phyloP scores from a whole-genome alignment of 768 basidiomycete species.

The Kwoniella sp. region DNA sequence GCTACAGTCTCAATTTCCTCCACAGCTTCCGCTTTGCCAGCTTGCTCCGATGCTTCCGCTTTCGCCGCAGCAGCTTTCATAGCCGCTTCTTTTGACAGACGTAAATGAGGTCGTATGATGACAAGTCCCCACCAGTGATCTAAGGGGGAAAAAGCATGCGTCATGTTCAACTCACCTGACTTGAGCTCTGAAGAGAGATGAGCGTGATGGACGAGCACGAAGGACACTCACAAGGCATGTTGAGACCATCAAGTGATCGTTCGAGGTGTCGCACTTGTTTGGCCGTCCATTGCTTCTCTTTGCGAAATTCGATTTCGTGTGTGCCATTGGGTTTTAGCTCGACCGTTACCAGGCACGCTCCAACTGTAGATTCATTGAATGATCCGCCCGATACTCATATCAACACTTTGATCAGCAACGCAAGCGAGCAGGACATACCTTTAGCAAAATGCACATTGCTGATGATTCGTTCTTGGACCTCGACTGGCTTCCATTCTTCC shows the following conservation, averaged over 20 bases:
- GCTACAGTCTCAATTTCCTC: not conserved
- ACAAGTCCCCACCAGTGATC: conserved; percentile 18
- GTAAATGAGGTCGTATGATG: conserved; percentile 14
- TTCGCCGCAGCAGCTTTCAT: conserved; percentile 4
- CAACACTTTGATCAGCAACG: not conserved
- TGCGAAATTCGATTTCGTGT: conserved; percentile 17
- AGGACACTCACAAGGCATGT: conserved; percentile 7
- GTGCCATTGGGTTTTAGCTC: conserved; percentile 18
- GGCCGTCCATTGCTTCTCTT: conserved; percentile 3
- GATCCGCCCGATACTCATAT: not conserved
- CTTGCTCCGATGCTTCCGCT: not conserved
- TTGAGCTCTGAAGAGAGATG: no score
- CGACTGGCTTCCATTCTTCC: conserved; percentile 9
- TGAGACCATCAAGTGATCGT: conserved; percentile 5
- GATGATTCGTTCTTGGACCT: conserved; percentile 13
- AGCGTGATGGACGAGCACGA: no score
- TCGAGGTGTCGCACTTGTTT: conserved; percentile 10
- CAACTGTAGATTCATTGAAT: not conserved
- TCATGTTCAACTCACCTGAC: no score
- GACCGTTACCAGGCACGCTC: conserved; percentile 7
- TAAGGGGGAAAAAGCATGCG: not conserved
- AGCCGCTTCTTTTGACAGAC: conserved; percentile 10
- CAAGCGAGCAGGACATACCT: not conserved
- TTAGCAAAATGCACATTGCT: conserved; percentile 1
- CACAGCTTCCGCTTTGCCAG: not conserved